These are phyloP conservation scores for Acmispon strigosus DNA, from an alignment of 306 rosid species.

Conservation along the genomic window DNA sequence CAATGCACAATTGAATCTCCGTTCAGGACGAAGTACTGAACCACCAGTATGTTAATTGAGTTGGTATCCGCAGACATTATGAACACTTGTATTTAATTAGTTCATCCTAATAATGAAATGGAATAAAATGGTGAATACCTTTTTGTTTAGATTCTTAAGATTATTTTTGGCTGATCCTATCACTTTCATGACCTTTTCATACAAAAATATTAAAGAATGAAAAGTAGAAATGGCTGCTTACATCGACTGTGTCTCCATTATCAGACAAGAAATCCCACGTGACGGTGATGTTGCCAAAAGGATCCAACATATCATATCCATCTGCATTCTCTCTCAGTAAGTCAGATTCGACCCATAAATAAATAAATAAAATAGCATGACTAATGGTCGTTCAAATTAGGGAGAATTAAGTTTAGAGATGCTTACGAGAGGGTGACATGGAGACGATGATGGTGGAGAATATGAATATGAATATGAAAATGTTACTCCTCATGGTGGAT, in stretches of 20 bases:
- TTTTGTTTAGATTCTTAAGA: background rate
- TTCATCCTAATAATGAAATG: background rate
- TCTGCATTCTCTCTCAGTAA: slow-evolving; percentile 40
- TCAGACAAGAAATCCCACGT: slow-evolving; percentile 62
- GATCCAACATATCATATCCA: slow-evolving; percentile 73
- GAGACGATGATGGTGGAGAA: slow-evolving; percentile 17
- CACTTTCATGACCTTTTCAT: background rate
- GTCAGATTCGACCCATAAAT: background rate
- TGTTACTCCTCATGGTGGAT: too few species aligned
- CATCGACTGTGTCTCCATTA: slow-evolving; percentile 36
- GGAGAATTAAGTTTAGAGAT: background rate
- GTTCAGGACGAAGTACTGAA: too few species aligned
- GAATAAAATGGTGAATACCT: background rate
- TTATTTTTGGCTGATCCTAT: background rate
- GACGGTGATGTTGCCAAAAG: slow-evolving; percentile 51
- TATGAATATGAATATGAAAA: slow-evolving; percentile 17
- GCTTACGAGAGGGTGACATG: slow-evolving; percentile 45
- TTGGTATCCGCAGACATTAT: too few species aligned
- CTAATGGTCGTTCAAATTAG: background rate
- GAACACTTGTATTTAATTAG: background rate
- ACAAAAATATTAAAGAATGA: background rate
- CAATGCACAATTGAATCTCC: too few species aligned
- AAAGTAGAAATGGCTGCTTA: slow-evolving; percentile 15
- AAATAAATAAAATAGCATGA: background rate
- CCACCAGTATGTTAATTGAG: too few species aligned